Evolutionary conservation across 2,329 filamentous ascomycete genomes (phyloP).

Genomic region (Hypoxylon sp.): DNA sequence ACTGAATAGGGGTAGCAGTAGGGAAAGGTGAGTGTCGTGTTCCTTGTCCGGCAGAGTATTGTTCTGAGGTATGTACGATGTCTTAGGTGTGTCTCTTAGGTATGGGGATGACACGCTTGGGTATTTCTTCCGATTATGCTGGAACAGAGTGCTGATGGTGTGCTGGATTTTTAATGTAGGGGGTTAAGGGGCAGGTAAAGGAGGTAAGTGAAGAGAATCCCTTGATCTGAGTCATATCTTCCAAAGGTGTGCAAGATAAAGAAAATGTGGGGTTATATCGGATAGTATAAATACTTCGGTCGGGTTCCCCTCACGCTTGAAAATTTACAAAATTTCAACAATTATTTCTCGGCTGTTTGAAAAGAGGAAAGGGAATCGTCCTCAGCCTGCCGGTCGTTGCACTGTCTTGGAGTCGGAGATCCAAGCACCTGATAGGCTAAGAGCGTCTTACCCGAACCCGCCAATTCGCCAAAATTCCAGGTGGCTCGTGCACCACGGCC

Average conservation of each 20-base stretch:
- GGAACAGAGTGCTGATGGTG: background rate
- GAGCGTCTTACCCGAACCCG: slow-evolving; percentile 31
- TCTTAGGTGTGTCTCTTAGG: too few relatives aligned
- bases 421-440: slow-evolving; percentile 30
- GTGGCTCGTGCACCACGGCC: slow-evolving; percentile 20
- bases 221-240: slow-evolving; percentile 30
- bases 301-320: slow-evolving; percentile 32
- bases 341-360: slow-evolving; percentile 26
- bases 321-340: slow-evolving; percentile 17
- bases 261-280: slow-evolving; percentile 20
- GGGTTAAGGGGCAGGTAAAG: too few relatives aligned
- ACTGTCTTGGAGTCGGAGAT: slow-evolving; percentile 26
- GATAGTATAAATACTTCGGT: slow-evolving; percentile 49
- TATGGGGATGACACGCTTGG: too few relatives aligned
- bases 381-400: slow-evolving; percentile 28
- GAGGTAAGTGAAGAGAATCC: too few relatives aligned
- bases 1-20: too few relatives aligned
- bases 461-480: too few relatives aligned
- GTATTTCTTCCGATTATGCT: background rate
- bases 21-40: background rate
- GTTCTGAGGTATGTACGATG: background rate
- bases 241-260: slow-evolving; percentile 2
- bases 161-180: too few relatives aligned
- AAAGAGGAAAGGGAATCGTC: slow-evolving; percentile 33
- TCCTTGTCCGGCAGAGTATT: background rate